Evolutionary conservation across 257 asterid genomes (phyloP), one percentile per base, ranked within the genome.

Genomic region (Ligustrum vulgare): DNA sequence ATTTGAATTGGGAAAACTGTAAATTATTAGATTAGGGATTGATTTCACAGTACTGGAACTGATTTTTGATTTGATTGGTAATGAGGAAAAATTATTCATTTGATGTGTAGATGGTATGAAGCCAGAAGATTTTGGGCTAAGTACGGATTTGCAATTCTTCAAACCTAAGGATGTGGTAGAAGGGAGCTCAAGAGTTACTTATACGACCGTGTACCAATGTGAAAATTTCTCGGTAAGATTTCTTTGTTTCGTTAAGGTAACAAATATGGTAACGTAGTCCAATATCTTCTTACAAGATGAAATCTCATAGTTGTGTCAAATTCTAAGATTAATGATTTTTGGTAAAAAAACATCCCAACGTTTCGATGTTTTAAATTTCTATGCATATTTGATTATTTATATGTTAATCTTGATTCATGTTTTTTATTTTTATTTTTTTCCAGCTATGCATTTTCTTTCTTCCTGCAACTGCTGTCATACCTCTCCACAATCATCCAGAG

Each of bases 401-500:
- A 15, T 69, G 34, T 25, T 6, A 62, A 33, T 6, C 5, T 39
- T 39, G 31, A 5, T 39, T 41, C 6, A 8, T 10, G 11, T 8
- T 37, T 80, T 34, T 34, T 34, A 34, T 34, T 34, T 34, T 34
- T 36, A 5, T 0, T 39, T 2, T 0, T 69, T 3, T 84, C 82
- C 94, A 91, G 98, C 23, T 93, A 83, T 84, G 90, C 87, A 82
- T 91, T 76, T 87, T 93, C 89, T 89, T 93, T 56, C 86, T 93
- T 45, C 96, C 98, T 6, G 86, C 86, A 47, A 73, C 33, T 25
- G 89, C 87, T 3, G 92, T 87, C 5, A 93, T 91, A 69, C 98
- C 98, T n/a, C 96, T 93, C 74, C 98, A 93, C 87, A 93, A 93
- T 80, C 98, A 93, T 82, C 98, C 98, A 0, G 91, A 81, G 72